Base-by-base conservation (phyloP, 495 filamentous ascomycete species). In the Aspergillus nanangensis region DNA sequence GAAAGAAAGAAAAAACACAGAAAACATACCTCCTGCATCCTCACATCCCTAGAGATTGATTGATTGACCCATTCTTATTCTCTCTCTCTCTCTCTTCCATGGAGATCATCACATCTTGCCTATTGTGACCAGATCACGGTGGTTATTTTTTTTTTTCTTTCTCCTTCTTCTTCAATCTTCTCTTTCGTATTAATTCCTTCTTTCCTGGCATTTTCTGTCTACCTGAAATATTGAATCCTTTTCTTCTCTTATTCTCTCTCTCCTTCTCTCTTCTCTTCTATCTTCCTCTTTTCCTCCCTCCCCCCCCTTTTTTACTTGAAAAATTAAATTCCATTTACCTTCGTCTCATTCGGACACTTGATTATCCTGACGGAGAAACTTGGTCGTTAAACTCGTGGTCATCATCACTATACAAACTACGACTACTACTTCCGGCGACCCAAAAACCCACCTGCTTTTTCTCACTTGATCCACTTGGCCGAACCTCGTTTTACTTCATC, bases 401-500 rank as follows among this genome's bases (percentile, higher is more conserved):
- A n/a, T n/a, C n/a, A n/a, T n/a, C n/a, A n/a, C n/a, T n/a, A n/a
- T n/a, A n/a, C n/a, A n/a, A n/a, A n/a, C n/a, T n/a, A 10, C 14
- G 18, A 19, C 37, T 48, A 37, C 50, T 48, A 41, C 42, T 45
- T 48, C 45, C 45, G 51, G 43, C 45, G 42, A 45, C 24, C 31
- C n/a, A n/a, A 41, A 45, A 41, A 38, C 14, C 38, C 29, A 33
- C 32, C 31, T 37, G 17, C 31, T 23, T 39, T 32, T 36, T 23
- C 27, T 41, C 27, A 33, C 44, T 38, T 31, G 45, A 40, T 55
- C 52, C 41, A 48, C 53, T 47, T 48, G 41, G 41, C 45, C 45
- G 37, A 48, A 49, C 45, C 51, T 48, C 45, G 27, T 48, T 48
- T 27, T 47, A 45, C 48, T 51, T 48, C 44, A n/a, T 23, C 25